These are phyloP conservation scores for Fusarium sp. DNA, from an alignment of 2,329 filamentous ascomycete species.

Conservation along the genomic window DNA sequence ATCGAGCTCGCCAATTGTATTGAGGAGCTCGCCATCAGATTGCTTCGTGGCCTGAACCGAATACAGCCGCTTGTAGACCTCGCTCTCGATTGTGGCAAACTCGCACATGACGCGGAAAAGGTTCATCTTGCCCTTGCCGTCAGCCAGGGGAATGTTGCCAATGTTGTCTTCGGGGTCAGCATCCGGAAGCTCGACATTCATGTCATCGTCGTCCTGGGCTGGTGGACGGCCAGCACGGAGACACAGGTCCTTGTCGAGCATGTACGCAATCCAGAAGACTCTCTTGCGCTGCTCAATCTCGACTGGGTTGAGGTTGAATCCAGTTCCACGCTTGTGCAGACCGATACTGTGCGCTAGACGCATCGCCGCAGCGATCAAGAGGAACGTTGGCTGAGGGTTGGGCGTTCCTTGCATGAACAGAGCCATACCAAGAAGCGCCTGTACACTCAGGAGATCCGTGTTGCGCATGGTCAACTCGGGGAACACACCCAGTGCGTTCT, in stretches of 20 bases:
- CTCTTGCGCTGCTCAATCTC: constrained; percentile 89
- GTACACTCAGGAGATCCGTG: constrained; percentile 93
- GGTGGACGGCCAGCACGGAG: constrained; percentile 70
- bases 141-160: constrained; percentile 90
- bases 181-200: constrained; percentile 96
- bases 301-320: constrained; percentile 91
- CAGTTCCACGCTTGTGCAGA: constrained; percentile 90
- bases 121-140: constrained; percentile 93
- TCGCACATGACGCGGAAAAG: constrained; percentile 93
- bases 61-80: constrained; percentile 93
- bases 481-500: constrained; percentile 95
- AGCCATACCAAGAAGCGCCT: constrained; percentile 92
- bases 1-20: constrained; percentile 95
- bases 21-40: constrained; percentile 90
- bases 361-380: constrained; percentile 91
- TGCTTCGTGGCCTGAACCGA: constrained; percentile 93
- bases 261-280: constrained; percentile 75
- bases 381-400: constrained; percentile 93
- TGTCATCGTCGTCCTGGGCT: constrained; percentile 75
- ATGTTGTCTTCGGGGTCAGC: constrained; percentile 92
- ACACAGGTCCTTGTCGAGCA: constrained; percentile 73
- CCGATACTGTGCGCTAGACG: constrained; percentile 93
- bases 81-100: constrained; percentile 91
- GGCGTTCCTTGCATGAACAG: constrained; percentile 96
- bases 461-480: constrained; percentile 95